These are phyloP conservation scores for Thelonectria rubi DNA, from an alignment of 2,329 filamentous ascomycete species.

Conservation along the genomic window DNA sequence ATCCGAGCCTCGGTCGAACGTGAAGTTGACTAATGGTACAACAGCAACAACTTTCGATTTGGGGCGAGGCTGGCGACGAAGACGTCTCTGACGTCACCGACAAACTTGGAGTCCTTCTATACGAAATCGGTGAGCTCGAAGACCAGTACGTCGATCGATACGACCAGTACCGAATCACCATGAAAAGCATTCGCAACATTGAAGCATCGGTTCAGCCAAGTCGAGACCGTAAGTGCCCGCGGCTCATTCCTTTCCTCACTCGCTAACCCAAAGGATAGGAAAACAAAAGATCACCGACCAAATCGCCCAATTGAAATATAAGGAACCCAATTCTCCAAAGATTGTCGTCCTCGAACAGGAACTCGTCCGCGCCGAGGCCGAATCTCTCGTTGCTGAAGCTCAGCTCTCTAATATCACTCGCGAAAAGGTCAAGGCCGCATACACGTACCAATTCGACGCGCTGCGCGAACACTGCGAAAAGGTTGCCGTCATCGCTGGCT, in stretches of 20 bases:
- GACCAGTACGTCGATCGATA: conserved; percentile 99
- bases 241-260: background rate
- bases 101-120: conserved; percentile 96
- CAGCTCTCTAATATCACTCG: conserved; percentile 99
- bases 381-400: conserved; percentile 97
- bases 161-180: conserved; percentile 98
- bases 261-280: conserved; percentile 59
- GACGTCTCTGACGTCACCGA: conserved; percentile 99
- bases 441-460: conserved; percentile 97
- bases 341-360: conserved; percentile 99
- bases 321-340: conserved; percentile 97
- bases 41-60: conserved; percentile 97
- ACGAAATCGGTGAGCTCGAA: conserved; percentile 98
- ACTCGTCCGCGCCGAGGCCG: conserved; percentile 95
- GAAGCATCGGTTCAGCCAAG: conserved; percentile 98
- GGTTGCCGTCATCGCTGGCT: conserved; percentile 96
- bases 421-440: conserved; percentile 98
- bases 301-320: conserved; percentile 99
- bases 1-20: background rate
- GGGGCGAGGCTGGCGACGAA: conserved; percentile 95
- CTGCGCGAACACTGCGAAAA: conserved; percentile 98
- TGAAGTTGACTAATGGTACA: conserved; percentile 22
- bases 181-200: conserved; percentile 99
- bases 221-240: conserved; percentile 79
- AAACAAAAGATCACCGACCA: conserved; percentile 99